Percentiles rank a stretch among this genome's conserved stretches.
Evolutionary conservation across 441 rosid species (phyloP).

Genomic region (Gossypium davidsonii): DNA sequence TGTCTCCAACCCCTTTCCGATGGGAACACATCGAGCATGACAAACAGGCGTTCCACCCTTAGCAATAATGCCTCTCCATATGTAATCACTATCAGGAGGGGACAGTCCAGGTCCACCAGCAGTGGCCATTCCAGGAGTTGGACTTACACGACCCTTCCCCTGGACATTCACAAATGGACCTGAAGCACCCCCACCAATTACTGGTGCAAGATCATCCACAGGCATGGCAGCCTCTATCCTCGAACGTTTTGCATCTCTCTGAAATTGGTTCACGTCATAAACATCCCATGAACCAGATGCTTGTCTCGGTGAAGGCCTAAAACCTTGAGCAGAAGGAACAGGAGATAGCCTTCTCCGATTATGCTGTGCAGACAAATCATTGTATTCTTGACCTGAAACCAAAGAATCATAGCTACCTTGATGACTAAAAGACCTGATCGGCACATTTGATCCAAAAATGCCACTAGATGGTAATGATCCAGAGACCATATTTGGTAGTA

Average conservation of each 20-base stretch:
- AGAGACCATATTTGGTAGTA: constrained; percentile 24
- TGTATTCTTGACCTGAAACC: constrained; percentile 41
- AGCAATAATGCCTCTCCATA: constrained; percentile 74
- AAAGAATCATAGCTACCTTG: constrained; percentile 47
- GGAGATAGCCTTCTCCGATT: constrained; percentile 67
- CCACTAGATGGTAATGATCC: constrained; percentile 34
- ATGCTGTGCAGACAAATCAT: constrained; percentile 31
- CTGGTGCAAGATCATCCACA: constrained; percentile 41
- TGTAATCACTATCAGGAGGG: constrained; percentile 42
- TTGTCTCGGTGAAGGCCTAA: constrained; percentile 48
- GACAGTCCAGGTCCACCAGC: constrained; percentile 31
- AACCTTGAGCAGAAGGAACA: constrained; percentile 52
- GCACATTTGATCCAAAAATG: constrained; percentile 35
- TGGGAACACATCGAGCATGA: constrained; percentile 65
- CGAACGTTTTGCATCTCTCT: constrained; percentile 62
- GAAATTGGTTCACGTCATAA: constrained; percentile 50
- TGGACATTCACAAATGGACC: constrained; percentile 34
- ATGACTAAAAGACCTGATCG: constrained; percentile 42
- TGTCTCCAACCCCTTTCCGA: constrained; percentile 44
- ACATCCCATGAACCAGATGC: constrained; percentile 73
- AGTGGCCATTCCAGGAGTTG: constrained; percentile 30
- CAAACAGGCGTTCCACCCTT: constrained; percentile 81
- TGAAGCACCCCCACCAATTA: constrained; percentile 32
- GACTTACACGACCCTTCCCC: constrained; percentile 42
- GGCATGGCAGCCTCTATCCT: constrained; percentile 55